These are phyloP conservation scores for Eimeria falciformis DNA, from an alignment of 169 alveolate genomes.

Conservation along the genomic window DNA sequence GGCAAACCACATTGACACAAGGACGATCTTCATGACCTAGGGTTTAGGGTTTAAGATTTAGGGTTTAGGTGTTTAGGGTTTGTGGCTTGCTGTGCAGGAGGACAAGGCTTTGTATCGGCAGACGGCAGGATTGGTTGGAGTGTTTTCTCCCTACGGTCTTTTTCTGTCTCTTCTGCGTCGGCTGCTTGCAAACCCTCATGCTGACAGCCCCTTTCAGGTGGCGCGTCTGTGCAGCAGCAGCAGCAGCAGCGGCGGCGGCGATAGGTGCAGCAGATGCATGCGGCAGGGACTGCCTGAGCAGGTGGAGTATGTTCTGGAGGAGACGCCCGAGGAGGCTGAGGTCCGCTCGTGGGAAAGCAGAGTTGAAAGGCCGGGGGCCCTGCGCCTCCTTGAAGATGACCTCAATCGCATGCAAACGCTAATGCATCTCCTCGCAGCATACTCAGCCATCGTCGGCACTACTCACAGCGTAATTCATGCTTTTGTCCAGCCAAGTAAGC, in stretches of 20 bases:
- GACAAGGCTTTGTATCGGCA: slow-evolving; percentile 53
- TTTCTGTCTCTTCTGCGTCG: slow-evolving; percentile 73
- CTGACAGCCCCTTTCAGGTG: slow-evolving; percentile 42
- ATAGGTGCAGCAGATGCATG: not conserved
- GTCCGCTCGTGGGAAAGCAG: slow-evolving; percentile 37
- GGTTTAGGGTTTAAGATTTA: not conserved
- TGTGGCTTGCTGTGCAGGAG: slow-evolving; percentile 31
- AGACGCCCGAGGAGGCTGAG: slow-evolving; percentile 27
- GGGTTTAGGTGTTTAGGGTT: slow-evolving; percentile 1
- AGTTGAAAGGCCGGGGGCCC: slow-evolving; percentile 7
- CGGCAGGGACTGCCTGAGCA: slow-evolving; percentile 33
- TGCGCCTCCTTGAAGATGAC: slow-evolving; percentile 52
- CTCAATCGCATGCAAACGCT: slow-evolving; percentile 74
- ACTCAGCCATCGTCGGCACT: slow-evolving; percentile 62
- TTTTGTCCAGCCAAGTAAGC: slow-evolving; percentile 70
- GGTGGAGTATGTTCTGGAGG: slow-evolving; percentile 35
- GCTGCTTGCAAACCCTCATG: slow-evolving; percentile 39
- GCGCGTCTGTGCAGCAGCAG: not conserved
- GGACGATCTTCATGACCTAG: no score
- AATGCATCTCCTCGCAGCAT: slow-evolving; percentile 64
- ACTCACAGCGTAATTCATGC: slow-evolving; percentile 62
- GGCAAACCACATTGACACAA: no score
- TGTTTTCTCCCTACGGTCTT: slow-evolving; percentile 63
- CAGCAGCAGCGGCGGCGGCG: slow-evolving; percentile 17
- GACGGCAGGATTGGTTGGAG: slow-evolving; percentile 56